Evolutionary conservation across 768 basidiomycete genomes (phyloP).

Genomic region (Lactarius sp.): DNA sequence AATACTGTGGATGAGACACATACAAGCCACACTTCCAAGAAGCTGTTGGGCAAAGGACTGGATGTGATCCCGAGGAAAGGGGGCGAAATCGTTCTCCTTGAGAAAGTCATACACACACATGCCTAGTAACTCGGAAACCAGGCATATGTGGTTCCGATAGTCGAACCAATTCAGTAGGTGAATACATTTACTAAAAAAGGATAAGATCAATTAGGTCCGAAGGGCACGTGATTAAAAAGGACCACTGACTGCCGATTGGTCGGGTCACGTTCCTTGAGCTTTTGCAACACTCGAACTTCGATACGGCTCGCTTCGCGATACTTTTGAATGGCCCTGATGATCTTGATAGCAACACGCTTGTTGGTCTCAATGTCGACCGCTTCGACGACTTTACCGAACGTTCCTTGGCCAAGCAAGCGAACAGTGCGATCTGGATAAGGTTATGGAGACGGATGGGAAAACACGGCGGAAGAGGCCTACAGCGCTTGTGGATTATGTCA

Average conservation of each 20-base stretch:
- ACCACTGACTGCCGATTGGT: constrained; percentile 75
- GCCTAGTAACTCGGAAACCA: constrained; percentile 92
- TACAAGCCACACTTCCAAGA: constrained; percentile 90
- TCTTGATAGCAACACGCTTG: constrained; percentile 90
- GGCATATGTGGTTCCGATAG: constrained; percentile 94
- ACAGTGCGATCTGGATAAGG: constrained; percentile 75
- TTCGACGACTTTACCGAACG: constrained; percentile 98
- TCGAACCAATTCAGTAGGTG: constrained; percentile 94
- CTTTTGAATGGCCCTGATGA: constrained; percentile 96
- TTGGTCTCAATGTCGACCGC: constrained; percentile 76
- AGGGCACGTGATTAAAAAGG: constrained; percentile 13
- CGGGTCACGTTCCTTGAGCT: constrained; percentile 85
- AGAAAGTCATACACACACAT: constrained; percentile 99
- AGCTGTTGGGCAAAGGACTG: constrained; percentile 93
- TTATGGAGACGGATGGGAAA: background rate
- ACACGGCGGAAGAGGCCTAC: constrained; percentile 42
- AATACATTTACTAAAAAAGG: constrained; percentile 81
- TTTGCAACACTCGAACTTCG: constrained; percentile 91
- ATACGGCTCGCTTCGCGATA: constrained; percentile 99
- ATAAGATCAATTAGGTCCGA: constrained; percentile 24
- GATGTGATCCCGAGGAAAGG: constrained; percentile 95
- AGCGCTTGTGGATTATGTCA: constrained; percentile 82
- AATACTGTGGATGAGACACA: constrained; percentile 33
- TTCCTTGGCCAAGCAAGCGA: constrained; percentile 89
- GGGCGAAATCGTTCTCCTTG: constrained; percentile 95